These are phyloP conservation scores for Setaria viridis DNA, from an alignment of 202 grass and related monocot species.

Conservation along the genomic window DNA sequence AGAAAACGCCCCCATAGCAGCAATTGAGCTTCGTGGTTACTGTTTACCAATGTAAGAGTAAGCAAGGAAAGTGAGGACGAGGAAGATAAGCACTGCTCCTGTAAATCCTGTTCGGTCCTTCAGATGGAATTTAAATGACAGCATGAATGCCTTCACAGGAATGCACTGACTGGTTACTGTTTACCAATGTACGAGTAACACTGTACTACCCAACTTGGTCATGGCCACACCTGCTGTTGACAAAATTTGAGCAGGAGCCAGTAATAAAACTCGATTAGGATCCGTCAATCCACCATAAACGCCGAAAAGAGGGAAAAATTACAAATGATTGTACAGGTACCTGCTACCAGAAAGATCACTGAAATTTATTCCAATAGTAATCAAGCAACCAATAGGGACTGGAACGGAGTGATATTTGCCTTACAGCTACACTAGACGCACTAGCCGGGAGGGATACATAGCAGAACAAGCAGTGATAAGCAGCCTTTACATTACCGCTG, in stretches of 20 bases:
- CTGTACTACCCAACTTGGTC: slow-evolving; percentile 6
- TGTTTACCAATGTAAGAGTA: no score
- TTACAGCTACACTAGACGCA: slow-evolving; percentile 1
- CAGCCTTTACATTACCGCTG: background rate
- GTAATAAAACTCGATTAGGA: background rate
- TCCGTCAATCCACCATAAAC: slow-evolving; percentile 37
- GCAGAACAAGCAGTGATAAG: background rate
- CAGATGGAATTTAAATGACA: slow-evolving; percentile 4
- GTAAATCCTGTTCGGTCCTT: no score
- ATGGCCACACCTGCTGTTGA: background rate
- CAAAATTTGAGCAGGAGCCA: background rate
- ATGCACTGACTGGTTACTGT: background rate
- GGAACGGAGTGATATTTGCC: background rate
- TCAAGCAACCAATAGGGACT: background rate
- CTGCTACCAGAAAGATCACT: slow-evolving; percentile 17
- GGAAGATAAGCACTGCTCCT: no score
- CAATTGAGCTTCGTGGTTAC: slow-evolving; percentile 78
- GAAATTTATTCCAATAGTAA: slow-evolving; percentile 43
- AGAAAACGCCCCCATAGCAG: no score
- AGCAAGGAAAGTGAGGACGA: no score
- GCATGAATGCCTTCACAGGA: slow-evolving; percentile 41
- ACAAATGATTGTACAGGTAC: background rate
- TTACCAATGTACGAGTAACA: background rate
- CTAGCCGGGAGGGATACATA: background rate
- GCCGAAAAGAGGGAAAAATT: slow-evolving; percentile 25